Conservation (phyloP, 2,329 filamentous ascomycete species). For the Parafenestella ontariensis region DNA sequence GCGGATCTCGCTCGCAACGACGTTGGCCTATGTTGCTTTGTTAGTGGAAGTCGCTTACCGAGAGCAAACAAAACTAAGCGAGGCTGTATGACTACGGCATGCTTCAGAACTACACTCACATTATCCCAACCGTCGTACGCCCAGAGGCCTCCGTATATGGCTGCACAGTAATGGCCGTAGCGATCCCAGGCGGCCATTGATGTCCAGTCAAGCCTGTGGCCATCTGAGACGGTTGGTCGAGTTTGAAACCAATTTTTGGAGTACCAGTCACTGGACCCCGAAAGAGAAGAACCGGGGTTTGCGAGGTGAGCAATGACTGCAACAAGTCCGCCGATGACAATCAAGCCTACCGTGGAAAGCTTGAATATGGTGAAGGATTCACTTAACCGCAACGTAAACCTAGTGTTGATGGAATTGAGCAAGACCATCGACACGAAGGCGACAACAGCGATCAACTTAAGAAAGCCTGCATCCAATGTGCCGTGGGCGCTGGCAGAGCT, state of each 20-base stretch:
- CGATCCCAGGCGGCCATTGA: slow-evolving; percentile 63
- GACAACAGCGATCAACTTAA: slow-evolving; percentile 49
- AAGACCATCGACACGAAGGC: slow-evolving; percentile 50
- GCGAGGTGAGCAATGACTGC: slow-evolving; percentile 41
- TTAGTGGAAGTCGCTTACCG: not conserved
- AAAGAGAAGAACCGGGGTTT: slow-evolving; percentile 36
- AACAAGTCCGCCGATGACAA: slow-evolving; percentile 40
- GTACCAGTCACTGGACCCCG: slow-evolving; percentile 46
- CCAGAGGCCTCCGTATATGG: slow-evolving; percentile 69
- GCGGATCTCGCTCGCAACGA: slow-evolving; percentile 48
- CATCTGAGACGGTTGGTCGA: slow-evolving; percentile 59
- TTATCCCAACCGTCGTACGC: slow-evolving; percentile 73
- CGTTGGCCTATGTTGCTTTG: slow-evolving; percentile 37
- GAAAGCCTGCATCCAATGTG: slow-evolving; percentile 22
- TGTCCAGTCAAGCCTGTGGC: slow-evolving; percentile 41
- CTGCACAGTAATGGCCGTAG: slow-evolving; percentile 66
- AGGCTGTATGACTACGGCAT: not conserved
- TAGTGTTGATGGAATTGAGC: slow-evolving; percentile 55
- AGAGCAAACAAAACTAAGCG: not conserved
- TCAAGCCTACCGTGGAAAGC: slow-evolving; percentile 38
- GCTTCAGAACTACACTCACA: slow-evolving; percentile 47
- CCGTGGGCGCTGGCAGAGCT: slow-evolving; percentile 38
- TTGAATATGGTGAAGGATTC: slow-evolving; percentile 54
- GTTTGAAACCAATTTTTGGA: slow-evolving; percentile 63
- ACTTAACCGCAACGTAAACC: slow-evolving; percentile 49